These are phyloP conservation scores for Scheffersomyces quercinus DNA, from an alignment of 1,139 yeast species.

Conservation along the genomic window DNA sequence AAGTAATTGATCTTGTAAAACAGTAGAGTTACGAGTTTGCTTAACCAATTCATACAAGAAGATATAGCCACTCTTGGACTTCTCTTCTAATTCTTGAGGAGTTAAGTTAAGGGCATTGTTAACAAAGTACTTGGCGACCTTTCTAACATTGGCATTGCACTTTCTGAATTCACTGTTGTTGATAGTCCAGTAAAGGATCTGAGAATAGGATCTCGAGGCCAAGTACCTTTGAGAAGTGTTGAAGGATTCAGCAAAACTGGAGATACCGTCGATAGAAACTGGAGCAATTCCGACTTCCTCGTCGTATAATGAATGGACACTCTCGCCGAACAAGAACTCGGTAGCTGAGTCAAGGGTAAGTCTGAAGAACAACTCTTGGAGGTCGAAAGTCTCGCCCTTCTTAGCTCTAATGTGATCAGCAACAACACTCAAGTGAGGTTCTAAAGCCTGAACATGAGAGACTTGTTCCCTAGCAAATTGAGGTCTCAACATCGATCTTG, in stretches of 20 bases:
- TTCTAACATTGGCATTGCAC: conserved; percentile 30
- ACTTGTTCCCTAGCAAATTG: conserved; percentile 29
- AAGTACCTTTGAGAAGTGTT: conserved; percentile 38
- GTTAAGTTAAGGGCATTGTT: conserved; percentile 19
- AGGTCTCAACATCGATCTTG: conserved; percentile 30
- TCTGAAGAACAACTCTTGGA: conserved; percentile 49
- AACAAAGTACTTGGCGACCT: conserved; percentile 30
- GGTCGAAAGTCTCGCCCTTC: conserved; percentile 32
- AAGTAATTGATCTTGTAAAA: conserved; percentile 53
- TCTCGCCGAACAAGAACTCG: conserved; percentile 59
- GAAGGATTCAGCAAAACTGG: conserved; percentile 44
- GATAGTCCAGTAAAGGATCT: conserved; percentile 34
- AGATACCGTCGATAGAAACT: conserved; percentile 26
- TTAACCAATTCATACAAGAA: conserved; percentile 53
- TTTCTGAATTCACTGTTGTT: conserved; percentile 33
- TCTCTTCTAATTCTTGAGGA: conserved; percentile 33
- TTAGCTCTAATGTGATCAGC: conserved; percentile 14
- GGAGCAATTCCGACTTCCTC: conserved; percentile 19
- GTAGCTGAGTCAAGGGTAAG: conserved; percentile 60
- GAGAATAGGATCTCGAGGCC: conserved; percentile 38
- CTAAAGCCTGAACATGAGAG: conserved; percentile 26
- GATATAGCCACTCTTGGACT: conserved; percentile 41
- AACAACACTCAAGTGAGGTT: conserved; percentile 22
- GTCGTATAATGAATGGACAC: conserved; percentile 42
- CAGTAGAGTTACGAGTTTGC: conserved; percentile 48